These are phyloP conservation scores for Corchorus capsularis DNA, from an alignment of 345 rosid genomes.

Conservation along the genomic window DNA sequence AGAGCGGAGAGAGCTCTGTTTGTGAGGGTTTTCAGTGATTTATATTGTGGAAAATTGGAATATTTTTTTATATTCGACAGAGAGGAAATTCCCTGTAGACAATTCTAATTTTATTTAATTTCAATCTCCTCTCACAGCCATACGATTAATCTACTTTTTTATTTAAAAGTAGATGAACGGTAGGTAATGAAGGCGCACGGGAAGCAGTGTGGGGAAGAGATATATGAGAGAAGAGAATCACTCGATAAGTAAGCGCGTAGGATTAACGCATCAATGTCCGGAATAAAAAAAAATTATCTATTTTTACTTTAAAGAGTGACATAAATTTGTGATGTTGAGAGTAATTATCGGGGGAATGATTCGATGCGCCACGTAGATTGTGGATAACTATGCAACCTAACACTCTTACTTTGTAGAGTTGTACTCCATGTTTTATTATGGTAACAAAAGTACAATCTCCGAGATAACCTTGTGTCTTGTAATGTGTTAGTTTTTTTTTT, in stretches of 20 bases:
- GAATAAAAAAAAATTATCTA: not conserved
- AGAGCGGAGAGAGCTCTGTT: not conserved
- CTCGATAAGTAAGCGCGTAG: not conserved
- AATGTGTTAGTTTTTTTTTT: too few relatives aligned
- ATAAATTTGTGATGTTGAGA: not conserved
- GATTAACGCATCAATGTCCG: not conserved
- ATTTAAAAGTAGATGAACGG: not conserved
- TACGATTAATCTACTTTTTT: not conserved
- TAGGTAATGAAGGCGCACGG: not conserved
- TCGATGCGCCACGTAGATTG: constrained; percentile 11
- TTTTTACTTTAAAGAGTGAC: not conserved
- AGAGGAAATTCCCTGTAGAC: not conserved
- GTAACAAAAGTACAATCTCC: too few relatives aligned
- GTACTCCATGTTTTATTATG: too few relatives aligned
- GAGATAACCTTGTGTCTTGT: too few relatives aligned
- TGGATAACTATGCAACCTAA: not conserved
- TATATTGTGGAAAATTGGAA: not conserved
- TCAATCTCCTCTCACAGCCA: not conserved
- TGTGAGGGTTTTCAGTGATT: not conserved
- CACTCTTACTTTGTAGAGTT: too few relatives aligned
- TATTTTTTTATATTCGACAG: not conserved
- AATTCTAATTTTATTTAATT: not conserved
- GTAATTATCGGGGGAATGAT: not conserved
- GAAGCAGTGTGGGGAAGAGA: not conserved
- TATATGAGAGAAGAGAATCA: not conserved